A percentile compares a stretch with the other conserved stretches of the same genome.
Evolutionary conservation across 331 rosid species (phyloP).

Genomic region (Acacia concinna): DNA sequence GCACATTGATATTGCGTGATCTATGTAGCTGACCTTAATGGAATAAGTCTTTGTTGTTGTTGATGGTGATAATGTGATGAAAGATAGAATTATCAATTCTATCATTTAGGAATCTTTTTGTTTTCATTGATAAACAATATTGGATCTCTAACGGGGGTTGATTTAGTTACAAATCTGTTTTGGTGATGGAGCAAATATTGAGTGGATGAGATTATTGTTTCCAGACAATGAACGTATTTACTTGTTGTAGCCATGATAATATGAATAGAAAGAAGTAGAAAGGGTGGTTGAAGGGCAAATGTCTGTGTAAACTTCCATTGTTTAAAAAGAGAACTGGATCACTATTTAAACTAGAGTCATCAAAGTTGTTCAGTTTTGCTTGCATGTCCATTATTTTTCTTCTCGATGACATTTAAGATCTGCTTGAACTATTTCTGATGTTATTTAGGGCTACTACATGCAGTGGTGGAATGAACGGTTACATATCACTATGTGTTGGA

Average conservation of each 20-base stretch:
- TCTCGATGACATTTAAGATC: constrained; percentile 35
- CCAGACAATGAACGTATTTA: constrained; percentile 28
- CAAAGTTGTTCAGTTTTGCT: not conserved
- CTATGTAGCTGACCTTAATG: no score
- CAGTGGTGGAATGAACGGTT: constrained; percentile 99
- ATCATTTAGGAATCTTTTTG: not conserved
- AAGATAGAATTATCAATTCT: not conserved
- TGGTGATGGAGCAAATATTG: constrained; percentile 35
- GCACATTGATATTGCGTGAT: no score
- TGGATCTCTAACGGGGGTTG: not conserved
- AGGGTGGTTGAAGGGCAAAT: not conserved
- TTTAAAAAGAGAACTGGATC: not conserved
- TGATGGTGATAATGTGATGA: no score
- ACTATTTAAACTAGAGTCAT: not conserved
- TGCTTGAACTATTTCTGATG: constrained; percentile 57
- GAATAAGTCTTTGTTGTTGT: no score
- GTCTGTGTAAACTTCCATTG: not conserved
- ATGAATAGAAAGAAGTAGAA: not conserved
- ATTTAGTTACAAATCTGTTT: not conserved
- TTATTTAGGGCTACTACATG: constrained; percentile 70
- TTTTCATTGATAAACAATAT: not conserved
- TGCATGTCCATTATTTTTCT: not conserved
- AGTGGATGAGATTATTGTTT: constrained; percentile 31
- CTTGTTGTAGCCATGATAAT: constrained; percentile 2
- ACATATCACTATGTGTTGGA: constrained; percentile 81